A percentile compares a stretch with the other conserved stretches of the same genome.
Evolutionary conservation across 2,329 filamentous ascomycete species (phyloP).

Genomic region (Didymella pinodella): DNA sequence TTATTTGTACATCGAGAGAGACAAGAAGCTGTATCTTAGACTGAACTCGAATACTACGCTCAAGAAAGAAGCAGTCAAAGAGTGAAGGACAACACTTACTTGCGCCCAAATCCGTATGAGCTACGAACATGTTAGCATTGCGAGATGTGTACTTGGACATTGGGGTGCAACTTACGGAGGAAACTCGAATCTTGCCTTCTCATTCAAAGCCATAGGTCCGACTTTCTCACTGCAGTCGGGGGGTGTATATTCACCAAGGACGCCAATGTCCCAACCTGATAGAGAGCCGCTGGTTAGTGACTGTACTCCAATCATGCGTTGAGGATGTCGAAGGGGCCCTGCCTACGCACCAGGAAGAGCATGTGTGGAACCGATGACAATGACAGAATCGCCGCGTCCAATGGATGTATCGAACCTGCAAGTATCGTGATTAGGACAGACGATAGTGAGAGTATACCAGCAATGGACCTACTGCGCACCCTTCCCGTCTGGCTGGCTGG

Average conservation of each 20-base stretch:
- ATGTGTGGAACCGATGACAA: constrained; percentile 68
- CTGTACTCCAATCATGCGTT: not conserved
- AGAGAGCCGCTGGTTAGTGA: not conserved
- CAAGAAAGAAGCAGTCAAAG: not conserved
- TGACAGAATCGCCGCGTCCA: constrained; percentile 77
- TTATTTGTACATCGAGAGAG: not conserved
- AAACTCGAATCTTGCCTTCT: constrained; percentile 87
- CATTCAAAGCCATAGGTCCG: constrained; percentile 81
- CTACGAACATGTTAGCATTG: constrained; percentile 37
- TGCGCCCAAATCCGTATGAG: constrained; percentile 49
- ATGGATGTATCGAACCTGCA: constrained; percentile 88
- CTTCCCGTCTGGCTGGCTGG: constrained; percentile 65
- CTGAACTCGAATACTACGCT: not conserved
- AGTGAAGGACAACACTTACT: constrained; percentile 37
- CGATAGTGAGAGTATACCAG: not conserved
- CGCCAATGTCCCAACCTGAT: constrained; percentile 70
- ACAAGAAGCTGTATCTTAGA: not conserved
- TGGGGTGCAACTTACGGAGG: constrained; percentile 64
- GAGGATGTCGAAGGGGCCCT: not conserved
- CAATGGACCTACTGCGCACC: constrained; percentile 70
- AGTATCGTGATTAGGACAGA: constrained; percentile 22
- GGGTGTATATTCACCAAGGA: constrained; percentile 55
- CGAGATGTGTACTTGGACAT: not conserved
- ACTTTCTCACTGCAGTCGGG: constrained; percentile 19
- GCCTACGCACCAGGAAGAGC: not conserved